A percentile compares a stretch with the other conserved stretches of the same genome.
Conservation (phyloP, 192 early-diverging fungal genomes). For the Lunasporangiospora selenospora region DNA sequence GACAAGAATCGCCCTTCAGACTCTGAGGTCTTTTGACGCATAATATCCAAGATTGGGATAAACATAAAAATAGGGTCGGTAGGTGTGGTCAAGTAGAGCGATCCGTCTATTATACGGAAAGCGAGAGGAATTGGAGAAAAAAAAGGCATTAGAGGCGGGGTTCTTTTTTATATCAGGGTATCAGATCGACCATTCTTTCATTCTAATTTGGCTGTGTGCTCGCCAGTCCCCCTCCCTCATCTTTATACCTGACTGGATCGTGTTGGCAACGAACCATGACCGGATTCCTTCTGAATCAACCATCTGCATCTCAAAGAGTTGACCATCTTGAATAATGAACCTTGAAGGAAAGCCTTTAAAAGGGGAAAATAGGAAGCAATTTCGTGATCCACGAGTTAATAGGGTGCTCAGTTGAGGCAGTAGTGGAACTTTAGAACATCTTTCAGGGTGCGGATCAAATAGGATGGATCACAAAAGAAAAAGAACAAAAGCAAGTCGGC, state of each 20-base stretch:
- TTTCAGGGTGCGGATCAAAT: too few relatives aligned
- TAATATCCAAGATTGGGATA: slow-evolving; percentile 49
- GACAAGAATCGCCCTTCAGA: slow-evolving; percentile 44
- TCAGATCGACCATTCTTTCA: too few relatives aligned
- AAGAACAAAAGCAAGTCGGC: not conserved
- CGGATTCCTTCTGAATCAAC: slow-evolving; percentile 40
- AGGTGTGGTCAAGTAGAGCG: slow-evolving; percentile 50
- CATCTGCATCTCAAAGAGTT: slow-evolving; percentile 48
- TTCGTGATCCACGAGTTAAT: not conserved
- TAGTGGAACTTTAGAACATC: too few relatives aligned
- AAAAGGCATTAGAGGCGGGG: not conserved
- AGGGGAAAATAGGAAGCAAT: not conserved
- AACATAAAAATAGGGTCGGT: slow-evolving; percentile 55
- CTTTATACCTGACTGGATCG: slow-evolving; percentile 50
- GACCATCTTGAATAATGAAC: slow-evolving; percentile 51
- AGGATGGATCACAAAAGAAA: too few relatives aligned
- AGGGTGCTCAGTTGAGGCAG: not conserved
- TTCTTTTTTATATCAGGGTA: too few relatives aligned
- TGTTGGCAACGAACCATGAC: slow-evolving; percentile 55
- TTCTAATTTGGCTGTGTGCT: too few relatives aligned
- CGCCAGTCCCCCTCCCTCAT: too few relatives aligned
- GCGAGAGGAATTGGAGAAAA: not conserved
- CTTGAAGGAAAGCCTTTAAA: slow-evolving; percentile 45
- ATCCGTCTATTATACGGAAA: slow-evolving; percentile 39
- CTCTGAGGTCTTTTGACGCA: slow-evolving; percentile 46